Conservation (phyloP, 164 flowering plant genomes). For the Umbilicus rupestris region DNA sequence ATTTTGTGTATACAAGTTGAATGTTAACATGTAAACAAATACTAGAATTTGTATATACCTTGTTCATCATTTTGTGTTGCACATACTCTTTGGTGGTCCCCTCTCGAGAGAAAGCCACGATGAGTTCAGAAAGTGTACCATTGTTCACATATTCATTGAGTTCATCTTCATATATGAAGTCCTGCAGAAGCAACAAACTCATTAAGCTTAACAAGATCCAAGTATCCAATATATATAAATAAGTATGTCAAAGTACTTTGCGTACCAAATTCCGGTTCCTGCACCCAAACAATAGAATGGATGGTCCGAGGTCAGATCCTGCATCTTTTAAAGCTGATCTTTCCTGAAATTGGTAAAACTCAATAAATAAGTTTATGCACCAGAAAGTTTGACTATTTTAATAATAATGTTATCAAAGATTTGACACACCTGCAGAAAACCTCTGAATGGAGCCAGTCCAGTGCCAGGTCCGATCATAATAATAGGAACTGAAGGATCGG, state of each 20-base stretch:
- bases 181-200: conserved; percentile 27
- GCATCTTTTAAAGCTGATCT: conserved; percentile 55
- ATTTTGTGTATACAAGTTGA: background rate
- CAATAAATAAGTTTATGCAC: background rate
- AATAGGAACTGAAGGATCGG: conserved; percentile 60
- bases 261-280: conserved; percentile 49
- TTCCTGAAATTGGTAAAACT: conserved; percentile 39
- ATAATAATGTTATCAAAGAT: background rate
- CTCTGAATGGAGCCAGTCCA: conserved; percentile 97
- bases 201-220: background rate
- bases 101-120: conserved; percentile 88
- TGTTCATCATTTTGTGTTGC: conserved; percentile 82
- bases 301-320: conserved; percentile 65
- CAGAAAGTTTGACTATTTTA: background rate
- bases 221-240: background rate
- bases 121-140: conserved; percentile 63
- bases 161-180: conserved; percentile 86
- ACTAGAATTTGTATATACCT: conserved; percentile 24
- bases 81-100: conserved; percentile 83
- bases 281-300: conserved; percentile 32
- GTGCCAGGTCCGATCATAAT: conserved; percentile 99
- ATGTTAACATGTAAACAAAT: background rate
- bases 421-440: conserved; percentile 70
- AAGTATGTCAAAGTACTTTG: background rate
- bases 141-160: conserved; percentile 48